phyloP scores from a whole-genome alignment of 208 protist genomes.

The Acanthamoeba lenticulata region DNA sequence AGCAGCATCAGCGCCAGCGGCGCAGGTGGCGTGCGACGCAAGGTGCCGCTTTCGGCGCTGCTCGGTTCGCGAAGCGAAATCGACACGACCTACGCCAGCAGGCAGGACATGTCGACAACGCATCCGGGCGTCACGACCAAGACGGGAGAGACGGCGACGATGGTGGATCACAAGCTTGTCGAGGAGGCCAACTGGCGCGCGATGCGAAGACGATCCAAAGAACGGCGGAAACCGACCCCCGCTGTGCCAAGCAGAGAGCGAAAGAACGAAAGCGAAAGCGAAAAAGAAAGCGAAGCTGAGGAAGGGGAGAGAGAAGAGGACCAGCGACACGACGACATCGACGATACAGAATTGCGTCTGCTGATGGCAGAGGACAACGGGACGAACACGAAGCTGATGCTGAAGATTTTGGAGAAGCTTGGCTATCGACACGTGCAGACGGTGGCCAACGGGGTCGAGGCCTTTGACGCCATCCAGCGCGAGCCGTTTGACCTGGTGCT shows the following conservation, averaged over 20 bases:
- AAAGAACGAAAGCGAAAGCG: neutral
- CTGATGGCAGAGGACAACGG: slow-evolving; percentile 6
- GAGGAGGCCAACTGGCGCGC: too few species aligned
- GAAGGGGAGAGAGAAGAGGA: neutral
- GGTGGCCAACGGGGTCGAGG: neutral
- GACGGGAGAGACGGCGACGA: too few species aligned
- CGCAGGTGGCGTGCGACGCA: neutral
- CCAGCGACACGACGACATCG: neutral
- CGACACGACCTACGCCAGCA: too few species aligned
- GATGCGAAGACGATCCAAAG: too few species aligned
- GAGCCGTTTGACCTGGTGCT: neutral
- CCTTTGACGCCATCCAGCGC: neutral
- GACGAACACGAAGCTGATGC: slow-evolving; percentile 21
- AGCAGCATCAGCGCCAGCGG: too few species aligned
- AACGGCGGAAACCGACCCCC: too few species aligned
- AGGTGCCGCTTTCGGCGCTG: neutral
- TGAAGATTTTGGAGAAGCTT: neutral
- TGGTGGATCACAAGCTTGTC: too few species aligned
- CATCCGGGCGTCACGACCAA: too few species aligned
- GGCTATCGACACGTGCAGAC: neutral
- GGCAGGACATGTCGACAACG: too few species aligned
- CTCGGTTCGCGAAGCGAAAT: too few species aligned
- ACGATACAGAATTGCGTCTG: neutral
- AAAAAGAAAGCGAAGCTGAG: neutral
- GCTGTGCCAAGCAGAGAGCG: neutral